Evolutionary conservation across 2,329 filamentous ascomycete genomes (phyloP).

Genomic region (Diaporthe batatas): DNA sequence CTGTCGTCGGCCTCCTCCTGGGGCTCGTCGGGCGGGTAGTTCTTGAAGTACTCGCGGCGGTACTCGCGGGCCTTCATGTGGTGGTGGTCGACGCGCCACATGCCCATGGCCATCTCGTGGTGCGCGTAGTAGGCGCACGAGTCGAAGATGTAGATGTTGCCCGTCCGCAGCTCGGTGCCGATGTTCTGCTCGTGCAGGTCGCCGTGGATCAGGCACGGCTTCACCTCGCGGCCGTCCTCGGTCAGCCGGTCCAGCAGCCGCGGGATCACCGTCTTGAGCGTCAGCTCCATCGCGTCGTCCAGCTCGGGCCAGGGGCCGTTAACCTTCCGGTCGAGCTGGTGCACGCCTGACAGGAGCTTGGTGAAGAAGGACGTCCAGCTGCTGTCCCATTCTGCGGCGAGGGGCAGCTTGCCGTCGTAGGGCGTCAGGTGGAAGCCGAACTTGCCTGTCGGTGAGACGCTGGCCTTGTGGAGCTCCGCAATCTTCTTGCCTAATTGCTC

Average conservation of each 20-base stretch:
- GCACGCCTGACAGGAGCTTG: conserved; percentile 49
- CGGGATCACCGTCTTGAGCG: conserved; percentile 44
- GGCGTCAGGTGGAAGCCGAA: conserved; percentile 55
- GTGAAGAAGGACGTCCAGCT: conserved; percentile 57
- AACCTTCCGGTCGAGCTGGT: conserved; percentile 48
- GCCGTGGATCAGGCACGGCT: conserved; percentile 54
- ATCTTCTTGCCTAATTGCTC: conserved; percentile 41
- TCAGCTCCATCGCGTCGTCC: conserved; percentile 44
- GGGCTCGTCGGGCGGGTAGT: conserved; percentile 38
- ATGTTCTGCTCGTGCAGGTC: conserved; percentile 59
- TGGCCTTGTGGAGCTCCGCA: conserved; percentile 43
- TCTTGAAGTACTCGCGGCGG: conserved; percentile 40
- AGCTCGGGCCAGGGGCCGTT: conserved; percentile 51
- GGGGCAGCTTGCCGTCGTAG: conserved; percentile 50
- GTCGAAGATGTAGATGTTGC: conserved; percentile 54
- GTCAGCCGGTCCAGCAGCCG: conserved; percentile 51
- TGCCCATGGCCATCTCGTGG: conserved; percentile 54
- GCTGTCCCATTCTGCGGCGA: conserved; percentile 51
- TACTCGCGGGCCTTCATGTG: conserved; percentile 36
- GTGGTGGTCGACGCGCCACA: conserved; percentile 48
- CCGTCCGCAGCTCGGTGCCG: conserved; percentile 50
- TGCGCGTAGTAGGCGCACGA: conserved; percentile 56
- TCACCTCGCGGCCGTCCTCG: conserved; percentile 47
- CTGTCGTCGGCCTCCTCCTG: conserved; percentile 41
- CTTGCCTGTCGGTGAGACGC: conserved; percentile 48